Base-by-base conservation (phyloP, 2,329 filamentous ascomycete species). In the Diaporthe citri region DNA sequence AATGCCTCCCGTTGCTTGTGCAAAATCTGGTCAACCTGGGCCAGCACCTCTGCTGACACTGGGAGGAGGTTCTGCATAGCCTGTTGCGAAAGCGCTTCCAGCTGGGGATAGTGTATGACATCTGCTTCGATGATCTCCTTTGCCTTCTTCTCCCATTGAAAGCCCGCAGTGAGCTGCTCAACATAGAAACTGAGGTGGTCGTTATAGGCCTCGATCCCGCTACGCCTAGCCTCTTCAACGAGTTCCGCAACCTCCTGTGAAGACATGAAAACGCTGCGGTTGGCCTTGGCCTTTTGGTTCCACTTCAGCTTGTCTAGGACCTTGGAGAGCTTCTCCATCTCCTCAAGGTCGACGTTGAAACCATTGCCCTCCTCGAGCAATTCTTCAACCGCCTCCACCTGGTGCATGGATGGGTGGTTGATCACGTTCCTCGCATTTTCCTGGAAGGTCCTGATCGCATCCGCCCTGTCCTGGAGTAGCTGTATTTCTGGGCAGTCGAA, bases 1-100 rank as follows among this genome's bases (percentile, higher is more conserved):
- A 98, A 96, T 0, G 96, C 96, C 82, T 98, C 97, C 28, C 97
- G 93, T 82, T 99, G 97, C 84, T 98, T 98, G 83, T 95, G 95
- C 74, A 99, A 87, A 73, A 98, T 98, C 66, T 95, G 93, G 80
- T 99, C 97, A 36, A 99, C 95, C 12, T 92, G 90, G 10, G 91
- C 90, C 34, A 97, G 88, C 0, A 95, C 98, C 46, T 96, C 93
- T 5, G 91, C 87, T 1, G 94, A 94, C 28, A 98, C 96, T 0
- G 97, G 96, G 25, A 98, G 88, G 7, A 89, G 89, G 46, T 91
- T 89, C 39, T 82, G 87, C 74, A 89, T 86, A 1, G 96, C 96
- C 84, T 98, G 96, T 67, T 91, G 91, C 1, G 95, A 97, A 8
- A 99, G 87, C 0, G 96, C 95, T 83, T 98, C 97, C 0, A 99